Evolutionary conservation across 2,329 filamentous ascomycete genomes (phyloP).

Genomic region (Talaromyces sp.): DNA sequence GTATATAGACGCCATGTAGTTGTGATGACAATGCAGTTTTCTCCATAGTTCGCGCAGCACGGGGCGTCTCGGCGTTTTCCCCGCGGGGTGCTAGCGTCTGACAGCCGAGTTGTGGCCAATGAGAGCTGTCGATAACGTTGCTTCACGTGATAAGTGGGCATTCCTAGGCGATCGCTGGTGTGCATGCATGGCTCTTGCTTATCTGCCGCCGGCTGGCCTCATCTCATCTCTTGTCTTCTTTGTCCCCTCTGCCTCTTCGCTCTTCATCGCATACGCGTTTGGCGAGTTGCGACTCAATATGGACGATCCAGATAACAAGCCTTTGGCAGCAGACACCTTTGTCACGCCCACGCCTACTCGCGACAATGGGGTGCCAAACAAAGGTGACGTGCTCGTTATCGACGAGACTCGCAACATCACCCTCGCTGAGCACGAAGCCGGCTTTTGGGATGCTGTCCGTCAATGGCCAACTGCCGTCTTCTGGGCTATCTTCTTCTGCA

Average conservation of each 20-base stretch:
- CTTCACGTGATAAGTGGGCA: not conserved
- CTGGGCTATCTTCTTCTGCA: conserved; percentile 29
- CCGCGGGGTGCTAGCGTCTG: not conserved
- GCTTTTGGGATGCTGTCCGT: conserved; percentile 34
- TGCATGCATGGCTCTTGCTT: not conserved
- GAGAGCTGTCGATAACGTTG: not conserved
- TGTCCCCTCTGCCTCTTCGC: not conserved
- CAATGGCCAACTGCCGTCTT: conserved; percentile 42
- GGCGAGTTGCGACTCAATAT: not conserved
- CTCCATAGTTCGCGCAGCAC: not conserved
- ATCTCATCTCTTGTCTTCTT: not conserved
- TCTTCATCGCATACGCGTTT: not conserved
- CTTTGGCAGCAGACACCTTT: not conserved
- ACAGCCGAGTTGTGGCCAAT: not conserved
- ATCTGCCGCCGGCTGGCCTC: not conserved
- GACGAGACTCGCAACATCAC: conserved; percentile 11
- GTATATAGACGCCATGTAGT: not conserved
- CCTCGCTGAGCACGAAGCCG: conserved; percentile 27
- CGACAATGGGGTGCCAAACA: not conserved
- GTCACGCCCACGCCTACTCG: not conserved
- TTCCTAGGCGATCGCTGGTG: not conserved
- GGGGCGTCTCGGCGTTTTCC: not conserved
- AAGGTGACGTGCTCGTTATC: conserved; percentile 8
- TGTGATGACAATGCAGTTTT: not conserved
- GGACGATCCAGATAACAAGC: conserved; percentile 5